These are phyloP conservation scores for Laburnicola sp. DNA, from an alignment of 2,329 filamentous ascomycete genomes.

Conservation along the genomic window DNA sequence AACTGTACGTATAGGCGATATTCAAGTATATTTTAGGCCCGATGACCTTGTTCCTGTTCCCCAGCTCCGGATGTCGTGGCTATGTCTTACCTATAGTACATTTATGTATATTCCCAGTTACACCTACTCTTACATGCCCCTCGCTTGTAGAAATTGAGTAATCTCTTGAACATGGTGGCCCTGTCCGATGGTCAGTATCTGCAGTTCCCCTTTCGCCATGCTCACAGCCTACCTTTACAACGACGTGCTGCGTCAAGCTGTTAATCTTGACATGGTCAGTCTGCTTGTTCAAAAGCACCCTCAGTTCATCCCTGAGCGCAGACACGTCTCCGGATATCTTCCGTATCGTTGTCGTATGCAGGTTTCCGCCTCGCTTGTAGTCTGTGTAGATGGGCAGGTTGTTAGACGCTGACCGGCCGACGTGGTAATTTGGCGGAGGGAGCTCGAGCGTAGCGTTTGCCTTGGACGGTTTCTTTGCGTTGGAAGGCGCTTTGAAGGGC, in stretches of 20 bases:
- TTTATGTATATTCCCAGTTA: background rate
- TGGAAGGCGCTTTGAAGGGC: background rate
- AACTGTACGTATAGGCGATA: too few relatives aligned
- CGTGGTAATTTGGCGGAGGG: constrained; percentile 61
- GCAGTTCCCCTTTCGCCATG: background rate
- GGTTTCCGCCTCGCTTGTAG: constrained; percentile 73
- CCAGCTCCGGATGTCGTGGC: too few relatives aligned
- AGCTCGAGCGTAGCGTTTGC: constrained; percentile 17
- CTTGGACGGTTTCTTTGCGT: constrained; percentile 2
- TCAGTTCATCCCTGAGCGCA: constrained; percentile 66
- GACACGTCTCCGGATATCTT: constrained; percentile 75
- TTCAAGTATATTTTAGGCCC: too few relatives aligned
- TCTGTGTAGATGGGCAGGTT: constrained; percentile 78
- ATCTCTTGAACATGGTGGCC: constrained; percentile 17
- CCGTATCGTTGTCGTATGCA: constrained; percentile 73
- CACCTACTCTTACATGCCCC: constrained; percentile 13
- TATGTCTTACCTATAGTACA: constrained; percentile 7
- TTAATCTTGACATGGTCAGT: constrained; percentile 61
- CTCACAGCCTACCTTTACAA: constrained; percentile 32
- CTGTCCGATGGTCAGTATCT: constrained; percentile 4
- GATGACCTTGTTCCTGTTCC: too few relatives aligned
- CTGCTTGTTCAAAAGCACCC: constrained; percentile 60
- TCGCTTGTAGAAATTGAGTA: constrained; percentile 12
- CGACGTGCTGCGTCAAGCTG: constrained; percentile 69
- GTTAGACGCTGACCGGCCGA: constrained; percentile 70